Percentiles rank a stretch among this genome's conserved stretches.
Evolutionary conservation across 257 asterid genomes (phyloP).

Genomic region (Solanum piurae): DNA sequence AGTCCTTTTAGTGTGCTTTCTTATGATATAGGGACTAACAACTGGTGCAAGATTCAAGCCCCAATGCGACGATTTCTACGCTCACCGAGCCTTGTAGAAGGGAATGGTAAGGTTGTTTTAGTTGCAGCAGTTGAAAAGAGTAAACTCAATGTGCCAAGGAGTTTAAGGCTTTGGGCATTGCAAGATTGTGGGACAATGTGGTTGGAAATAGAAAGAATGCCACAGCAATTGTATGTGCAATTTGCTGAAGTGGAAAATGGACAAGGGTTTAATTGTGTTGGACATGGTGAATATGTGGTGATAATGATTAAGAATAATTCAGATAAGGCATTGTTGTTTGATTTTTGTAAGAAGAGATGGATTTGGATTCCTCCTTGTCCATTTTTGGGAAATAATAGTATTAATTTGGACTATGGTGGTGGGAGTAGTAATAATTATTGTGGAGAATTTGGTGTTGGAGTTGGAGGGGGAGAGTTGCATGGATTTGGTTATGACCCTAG

Average conservation of each 20-base stretch:
- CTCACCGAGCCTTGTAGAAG: slow-evolving; percentile 65
- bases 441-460: slow-evolving; percentile 19
- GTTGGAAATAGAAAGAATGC: slow-evolving; percentile 95
- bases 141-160: slow-evolving; percentile 82
- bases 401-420: not conserved
- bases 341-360: slow-evolving; percentile 55
- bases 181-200: slow-evolving; percentile 58
- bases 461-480: slow-evolving; percentile 38
- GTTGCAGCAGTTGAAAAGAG: slow-evolving; percentile 93
- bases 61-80: slow-evolving; percentile 90
- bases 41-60: slow-evolving; percentile 82
- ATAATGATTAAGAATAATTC: slow-evolving; percentile 38
- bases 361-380: slow-evolving; percentile 83
- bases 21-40: slow-evolving; percentile 33
- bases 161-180: slow-evolving; percentile 68
- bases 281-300: slow-evolving; percentile 55
- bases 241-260: slow-evolving; percentile 66
- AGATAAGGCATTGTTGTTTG: slow-evolving; percentile 52
- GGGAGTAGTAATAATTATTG: not conserved
- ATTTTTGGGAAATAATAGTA: not conserved
- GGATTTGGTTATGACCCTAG: slow-evolving; percentile 74
- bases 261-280: slow-evolving; percentile 59
- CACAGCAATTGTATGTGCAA: slow-evolving; percentile 67
- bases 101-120: slow-evolving; percentile 39
- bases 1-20: slow-evolving; percentile 76